Conservation (phyloP, 2,329 filamentous ascomycete genomes). For the Helicocarpus griseus region DNA sequence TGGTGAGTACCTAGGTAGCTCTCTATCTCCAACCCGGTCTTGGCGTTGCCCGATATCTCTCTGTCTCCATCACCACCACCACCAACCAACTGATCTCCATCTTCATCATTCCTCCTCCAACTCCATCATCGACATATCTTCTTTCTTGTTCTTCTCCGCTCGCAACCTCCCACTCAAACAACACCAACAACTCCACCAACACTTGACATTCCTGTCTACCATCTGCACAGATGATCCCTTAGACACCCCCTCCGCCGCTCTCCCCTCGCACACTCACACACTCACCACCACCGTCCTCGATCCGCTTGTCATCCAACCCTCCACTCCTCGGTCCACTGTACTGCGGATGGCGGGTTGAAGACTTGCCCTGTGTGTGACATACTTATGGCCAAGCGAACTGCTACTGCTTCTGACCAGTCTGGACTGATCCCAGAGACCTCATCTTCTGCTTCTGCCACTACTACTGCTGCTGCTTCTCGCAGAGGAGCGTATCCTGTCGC, state of each 20-base stretch:
- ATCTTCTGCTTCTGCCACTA: slow-evolving; percentile 22
- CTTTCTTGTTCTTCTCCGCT: not conserved
- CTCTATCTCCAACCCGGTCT: too few relatives aligned
- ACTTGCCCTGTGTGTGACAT: slow-evolving; percentile 17
- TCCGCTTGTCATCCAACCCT: slow-evolving; percentile 11
- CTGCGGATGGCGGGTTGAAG: slow-evolving; percentile 37
- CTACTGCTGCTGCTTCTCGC: slow-evolving; percentile 21
- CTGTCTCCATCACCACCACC: too few relatives aligned
- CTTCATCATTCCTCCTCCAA: too few relatives aligned
- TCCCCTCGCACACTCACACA: too few relatives aligned
- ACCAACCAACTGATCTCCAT: too few relatives aligned
- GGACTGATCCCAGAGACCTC: slow-evolving; percentile 24
- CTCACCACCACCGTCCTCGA: slow-evolving; percentile 12
- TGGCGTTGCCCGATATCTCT: too few relatives aligned
- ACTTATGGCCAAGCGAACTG: slow-evolving; percentile 41
- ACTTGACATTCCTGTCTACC: not conserved
- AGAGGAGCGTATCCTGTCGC: slow-evolving; percentile 17
- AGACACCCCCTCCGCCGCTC: not conserved
- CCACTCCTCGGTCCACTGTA: slow-evolving; percentile 16
- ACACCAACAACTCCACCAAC: not conserved
- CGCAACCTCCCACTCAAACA: not conserved
- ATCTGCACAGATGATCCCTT: not conserved
- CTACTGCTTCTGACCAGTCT: slow-evolving; percentile 33
- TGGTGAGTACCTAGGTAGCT: too few relatives aligned
- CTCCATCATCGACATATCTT: too few relatives aligned